Evolutionary conservation across 169 alveolate species (phyloP).

Genomic region (Eimeria maxima): DNA sequence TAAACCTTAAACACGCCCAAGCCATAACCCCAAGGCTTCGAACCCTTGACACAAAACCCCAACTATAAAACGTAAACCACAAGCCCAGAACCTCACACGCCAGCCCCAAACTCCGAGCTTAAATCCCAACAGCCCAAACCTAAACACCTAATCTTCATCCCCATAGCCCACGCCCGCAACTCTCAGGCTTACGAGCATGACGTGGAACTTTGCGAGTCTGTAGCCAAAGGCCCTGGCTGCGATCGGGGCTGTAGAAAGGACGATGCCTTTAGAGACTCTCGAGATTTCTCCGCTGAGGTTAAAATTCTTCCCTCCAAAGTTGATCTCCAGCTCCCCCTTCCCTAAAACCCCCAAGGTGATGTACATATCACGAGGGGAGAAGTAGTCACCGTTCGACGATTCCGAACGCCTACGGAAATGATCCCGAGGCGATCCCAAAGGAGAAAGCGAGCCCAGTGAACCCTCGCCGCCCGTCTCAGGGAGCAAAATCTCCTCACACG

Average conservation of each 20-base stretch:
- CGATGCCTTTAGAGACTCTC: conserved; percentile 26
- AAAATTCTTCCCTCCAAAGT: conserved; percentile 67
- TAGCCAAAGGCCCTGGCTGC: conserved; percentile 64
- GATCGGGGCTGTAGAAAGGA: conserved; percentile 67
- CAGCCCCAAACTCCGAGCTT: not conserved
- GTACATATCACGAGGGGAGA: conserved; percentile 10
- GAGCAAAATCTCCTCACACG: conserved; percentile 13
- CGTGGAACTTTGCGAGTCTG: conserved; percentile 69
- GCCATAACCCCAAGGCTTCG: not conserved
- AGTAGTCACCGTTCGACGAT: not conserved
- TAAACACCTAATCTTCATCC: not conserved
- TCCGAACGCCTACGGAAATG: not conserved
- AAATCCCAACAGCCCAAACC: not conserved
- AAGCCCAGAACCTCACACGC: not conserved
- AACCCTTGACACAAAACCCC: not conserved
- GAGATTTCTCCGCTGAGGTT: conserved; percentile 49
- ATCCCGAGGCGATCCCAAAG: conserved; percentile 28
- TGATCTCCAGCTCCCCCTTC: conserved; percentile 63
- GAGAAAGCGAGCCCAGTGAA: not conserved
- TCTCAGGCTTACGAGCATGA: conserved; percentile 38
- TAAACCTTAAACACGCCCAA: not conserved
- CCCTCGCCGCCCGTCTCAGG: conserved; percentile 51
- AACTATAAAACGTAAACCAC: not conserved
- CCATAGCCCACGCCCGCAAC: not conserved
- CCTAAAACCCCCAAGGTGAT: conserved; percentile 69